Percentiles rank a stretch among this genome's conserved stretches.
Conservation (phyloP, 805 yeast genomes). For the Wickerhamomyces bovis region DNA sequence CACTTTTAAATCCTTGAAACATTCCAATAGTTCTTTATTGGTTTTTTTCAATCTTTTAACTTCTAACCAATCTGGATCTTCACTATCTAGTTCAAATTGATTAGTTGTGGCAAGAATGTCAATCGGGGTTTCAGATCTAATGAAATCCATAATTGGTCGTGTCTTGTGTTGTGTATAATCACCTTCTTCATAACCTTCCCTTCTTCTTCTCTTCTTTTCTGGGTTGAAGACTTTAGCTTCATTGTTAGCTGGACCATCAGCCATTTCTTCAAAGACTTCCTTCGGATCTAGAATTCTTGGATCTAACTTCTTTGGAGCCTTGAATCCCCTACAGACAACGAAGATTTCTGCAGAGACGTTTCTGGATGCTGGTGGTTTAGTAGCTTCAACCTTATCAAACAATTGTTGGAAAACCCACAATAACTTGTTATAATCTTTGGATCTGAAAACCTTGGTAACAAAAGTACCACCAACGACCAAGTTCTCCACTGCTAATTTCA, state of each 20-base stretch:
- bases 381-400: constrained; percentile 95
- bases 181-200: constrained; percentile 97
- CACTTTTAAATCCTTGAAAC: constrained; percentile 88
- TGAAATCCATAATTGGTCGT: constrained; percentile 72
- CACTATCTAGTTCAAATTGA: constrained; percentile 51
- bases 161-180: constrained; percentile 69
- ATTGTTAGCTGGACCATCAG: constrained; percentile 65
- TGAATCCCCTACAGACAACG: constrained; percentile 92
- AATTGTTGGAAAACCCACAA: constrained; percentile 97
- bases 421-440: constrained; percentile 95
- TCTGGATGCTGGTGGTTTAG: constrained; percentile 98
- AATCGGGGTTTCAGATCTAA: constrained; percentile 77
- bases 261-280: constrained; percentile 90
- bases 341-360: constrained; percentile 98
- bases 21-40: constrained; percentile 70
- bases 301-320: constrained; percentile 93
- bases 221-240: constrained; percentile 95
- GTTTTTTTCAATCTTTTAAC: constrained; percentile 70
- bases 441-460: constrained; percentile 94
- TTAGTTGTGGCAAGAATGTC: constrained; percentile 70
- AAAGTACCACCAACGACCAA: constrained; percentile 88
- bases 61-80: constrained; percentile 66
- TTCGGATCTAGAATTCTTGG: constrained; percentile 88
- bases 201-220: constrained; percentile 79
- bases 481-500: constrained; percentile 91